Base-by-base conservation (phyloP, 768 basidiomycete genomes). In the Lepiota brunneoincarnata region DNA sequence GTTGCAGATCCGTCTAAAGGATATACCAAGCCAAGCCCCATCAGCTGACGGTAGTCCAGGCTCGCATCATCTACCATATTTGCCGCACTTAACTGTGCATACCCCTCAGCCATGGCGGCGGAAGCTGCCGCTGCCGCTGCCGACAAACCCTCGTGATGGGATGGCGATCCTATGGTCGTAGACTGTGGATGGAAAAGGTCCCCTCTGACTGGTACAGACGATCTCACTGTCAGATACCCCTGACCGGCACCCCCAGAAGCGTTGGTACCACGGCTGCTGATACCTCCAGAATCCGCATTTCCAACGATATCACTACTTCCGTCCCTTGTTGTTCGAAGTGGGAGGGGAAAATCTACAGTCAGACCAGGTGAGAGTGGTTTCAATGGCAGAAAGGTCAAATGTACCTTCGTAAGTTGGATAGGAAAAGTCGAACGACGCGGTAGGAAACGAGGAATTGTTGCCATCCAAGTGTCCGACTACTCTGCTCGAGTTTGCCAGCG, bases 41-140 rank as follows among this genome's bases (percentile, higher is more conserved):
- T 81, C 49, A 91, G 68, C 57, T 84, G 83, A 58, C 77, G 75
- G 61, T 84, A 90, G 59, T 87, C 83, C 40, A 88, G 67, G 11
- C 71, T 62, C 21, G 73, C 63, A 43, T 86, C 85, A 43, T 88
- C 85, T n/a, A 79, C 60, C 5, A 73, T 71, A 35, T 75, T 79
- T 18, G 79, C 76, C 51, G 81, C 76, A 64, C 70, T 81, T 48
- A 89, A 71, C 52, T 83, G 86, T 14, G 83, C 86, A 66, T 89
- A 91, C 28, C 81, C 76, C 61, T 91, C 89, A 11, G 84, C 80
- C 75, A 91, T 81, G 9, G 74, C 85, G n/a, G 80, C 80, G 50
- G 82, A 84, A 1, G 85, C 83, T 15, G 82, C 81, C 1, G 78
- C 80, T 0, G 88, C 79, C 6, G 82, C 81, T 11, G 86, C 76